Evolutionary conservation across 805 yeast species (phyloP), one percentile per base, ranked within the genome.

Genomic region (Candida verbasci): DNA sequence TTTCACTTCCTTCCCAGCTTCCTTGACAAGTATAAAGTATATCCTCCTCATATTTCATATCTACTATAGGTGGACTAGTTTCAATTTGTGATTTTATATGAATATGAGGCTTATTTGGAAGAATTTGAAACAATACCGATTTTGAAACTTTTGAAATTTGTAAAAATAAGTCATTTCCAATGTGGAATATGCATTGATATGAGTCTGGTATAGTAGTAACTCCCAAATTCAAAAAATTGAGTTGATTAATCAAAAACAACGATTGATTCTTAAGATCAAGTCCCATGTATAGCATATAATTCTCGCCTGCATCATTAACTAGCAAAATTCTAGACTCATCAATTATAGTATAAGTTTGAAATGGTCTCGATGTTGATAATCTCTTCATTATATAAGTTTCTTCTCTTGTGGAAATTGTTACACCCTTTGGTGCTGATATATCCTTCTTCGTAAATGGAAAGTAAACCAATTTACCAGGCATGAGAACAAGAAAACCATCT

Each of bases 21-120:
- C 43, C 43, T 31, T 39, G 43, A 17, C 43, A 39, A 14, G 40
- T 29, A 31, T 24, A 39, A 14, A 35, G 5, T 3, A 16, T 24
- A 4, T n/a, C 15, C 3, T 17, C 29, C 17, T 28, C 25, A 4
- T 6, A 17, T 12, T 14, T 31, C 21, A 39, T 36, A 17, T 39
- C 43, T 3, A 39, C n/a, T 4, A 39, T 18, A 3, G 43, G 43
- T 3, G 40, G 36, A 17, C 35, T 28, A 11, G 33, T 17, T n/a
- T 39, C 35, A 15, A 39, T 5, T 17, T 10, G 20, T n/a, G 31
- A 26, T 4, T 16, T 23, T 2, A 36, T 29, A 9, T 31, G 22
- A 10, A 39, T 29, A 17, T 35, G 17, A 4, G 43, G 37, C 20
- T 34, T 10, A 9, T 16, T 29, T 3, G 34, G 24, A 12, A 26